Evolutionary conservation across 2,329 filamentous ascomycete genomes (phyloP).

Genomic region (Monilinia fructicola): DNA sequence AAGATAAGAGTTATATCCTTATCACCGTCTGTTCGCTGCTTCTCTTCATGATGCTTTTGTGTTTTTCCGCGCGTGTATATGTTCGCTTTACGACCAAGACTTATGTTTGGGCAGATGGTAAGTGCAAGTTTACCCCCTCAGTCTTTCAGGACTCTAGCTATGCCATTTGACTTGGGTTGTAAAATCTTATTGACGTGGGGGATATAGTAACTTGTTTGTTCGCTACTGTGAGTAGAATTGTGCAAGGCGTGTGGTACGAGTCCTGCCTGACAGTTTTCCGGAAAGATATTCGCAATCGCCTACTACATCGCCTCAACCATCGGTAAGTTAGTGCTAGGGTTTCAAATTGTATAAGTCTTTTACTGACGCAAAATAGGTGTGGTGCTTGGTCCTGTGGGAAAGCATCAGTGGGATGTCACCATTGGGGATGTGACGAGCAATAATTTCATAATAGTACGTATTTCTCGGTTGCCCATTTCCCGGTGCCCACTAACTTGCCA

Average conservation of each 20-base stretch:
- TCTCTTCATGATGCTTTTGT: background rate
- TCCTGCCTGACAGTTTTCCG: background rate
- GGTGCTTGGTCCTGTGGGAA: background rate
- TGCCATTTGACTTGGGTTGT: background rate
- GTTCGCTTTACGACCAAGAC: background rate
- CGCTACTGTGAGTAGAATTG: background rate
- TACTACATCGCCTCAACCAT: background rate
- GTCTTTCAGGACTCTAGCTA: background rate
- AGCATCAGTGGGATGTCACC: background rate
- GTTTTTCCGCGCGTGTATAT: background rate
- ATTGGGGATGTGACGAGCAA: background rate
- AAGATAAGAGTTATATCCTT: background rate
- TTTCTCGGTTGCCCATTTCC: rapidly evolving
- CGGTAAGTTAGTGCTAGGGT: background rate
- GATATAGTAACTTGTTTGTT: background rate
- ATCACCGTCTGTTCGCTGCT: background rate
- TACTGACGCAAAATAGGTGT: background rate
- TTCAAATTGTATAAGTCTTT: background rate
- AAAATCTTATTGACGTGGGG: background rate
- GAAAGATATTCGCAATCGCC: background rate
- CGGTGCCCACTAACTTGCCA: background rate
- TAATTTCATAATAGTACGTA: background rate
- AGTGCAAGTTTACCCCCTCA: too few species aligned
- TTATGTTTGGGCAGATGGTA: background rate
- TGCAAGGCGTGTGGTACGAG: background rate